These are phyloP conservation scores for Platanthera zijinensis DNA, from an alignment of 106 monocot species.

Conservation along the genomic window DNA sequence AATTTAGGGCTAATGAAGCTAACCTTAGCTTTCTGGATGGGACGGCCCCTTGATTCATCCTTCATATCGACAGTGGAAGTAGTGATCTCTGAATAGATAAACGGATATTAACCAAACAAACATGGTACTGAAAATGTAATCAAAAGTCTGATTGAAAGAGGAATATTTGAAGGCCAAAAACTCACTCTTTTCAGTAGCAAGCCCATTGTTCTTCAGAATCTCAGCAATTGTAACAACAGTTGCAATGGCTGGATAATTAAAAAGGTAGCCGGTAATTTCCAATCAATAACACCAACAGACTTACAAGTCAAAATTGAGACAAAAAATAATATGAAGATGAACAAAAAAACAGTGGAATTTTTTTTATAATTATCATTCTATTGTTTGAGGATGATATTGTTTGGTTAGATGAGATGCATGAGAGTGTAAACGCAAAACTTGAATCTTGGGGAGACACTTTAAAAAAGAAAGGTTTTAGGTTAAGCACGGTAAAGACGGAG, in stretches of 20 bases:
- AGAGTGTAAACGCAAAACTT: too few relatives aligned
- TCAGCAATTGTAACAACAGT: constrained; percentile 79
- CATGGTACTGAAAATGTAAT: not conserved
- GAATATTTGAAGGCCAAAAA: constrained; percentile 3
- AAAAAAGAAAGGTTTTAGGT: too few relatives aligned
- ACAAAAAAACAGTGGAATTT: too few relatives aligned
- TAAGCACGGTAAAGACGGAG: too few relatives aligned
- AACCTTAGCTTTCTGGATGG: constrained; percentile 28
- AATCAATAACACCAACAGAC: too few relatives aligned
- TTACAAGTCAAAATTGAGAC: too few relatives aligned
- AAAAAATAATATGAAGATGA: too few relatives aligned
- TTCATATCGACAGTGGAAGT: constrained; percentile 27
- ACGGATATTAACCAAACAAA: not conserved
- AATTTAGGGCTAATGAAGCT: not conserved
- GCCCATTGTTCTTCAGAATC: constrained; percentile 84
- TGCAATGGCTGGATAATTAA: constrained; percentile 57
- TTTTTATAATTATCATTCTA: too few relatives aligned
- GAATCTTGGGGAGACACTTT: too few relatives aligned
- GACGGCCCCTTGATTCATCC: constrained; percentile 20
- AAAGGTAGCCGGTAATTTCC: too few relatives aligned
- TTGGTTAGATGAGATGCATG: too few relatives aligned
- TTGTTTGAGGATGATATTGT: too few relatives aligned
- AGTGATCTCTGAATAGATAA: constrained; percentile 15
- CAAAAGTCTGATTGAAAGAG: not conserved
- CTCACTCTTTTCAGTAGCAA: constrained; percentile 80